phyloP scores from a whole-genome alignment of 768 basidiomycete species.

The Tephrocybe sp. region DNA sequence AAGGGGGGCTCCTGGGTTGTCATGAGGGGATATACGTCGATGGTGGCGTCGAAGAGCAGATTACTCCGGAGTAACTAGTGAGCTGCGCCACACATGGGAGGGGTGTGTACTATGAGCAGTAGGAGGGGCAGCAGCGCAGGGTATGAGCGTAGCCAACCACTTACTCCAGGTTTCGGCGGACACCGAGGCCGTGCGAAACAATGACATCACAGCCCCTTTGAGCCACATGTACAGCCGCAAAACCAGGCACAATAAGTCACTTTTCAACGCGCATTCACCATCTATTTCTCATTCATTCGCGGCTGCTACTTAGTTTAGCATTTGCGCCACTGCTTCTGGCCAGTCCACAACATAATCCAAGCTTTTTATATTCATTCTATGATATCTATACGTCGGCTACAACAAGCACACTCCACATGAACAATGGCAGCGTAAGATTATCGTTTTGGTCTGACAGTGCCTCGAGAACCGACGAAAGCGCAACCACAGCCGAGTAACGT shows the following conservation, averaged over 20 bases:
- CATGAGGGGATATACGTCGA: constrained; percentile 3
- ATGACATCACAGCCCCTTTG: constrained; percentile 26
- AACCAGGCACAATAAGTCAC: not conserved
- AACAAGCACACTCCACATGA: constrained; percentile 88
- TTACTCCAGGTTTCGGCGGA: constrained; percentile 8
- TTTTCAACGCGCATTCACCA: too few species aligned
- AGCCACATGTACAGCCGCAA: too few species aligned
- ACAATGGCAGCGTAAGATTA: constrained; percentile 94
- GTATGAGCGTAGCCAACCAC: not conserved
- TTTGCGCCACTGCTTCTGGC: constrained; percentile 6
- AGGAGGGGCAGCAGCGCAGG: not conserved
- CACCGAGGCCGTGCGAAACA: constrained; percentile 28
- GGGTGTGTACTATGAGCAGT: not conserved
- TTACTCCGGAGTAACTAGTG: too few species aligned
- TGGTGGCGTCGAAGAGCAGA: not conserved
- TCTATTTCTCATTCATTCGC: too few species aligned
- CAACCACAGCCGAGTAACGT: constrained; percentile 64
- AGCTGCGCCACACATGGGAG: not conserved
- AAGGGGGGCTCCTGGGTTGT: not conserved
- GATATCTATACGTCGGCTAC: constrained; percentile 43
- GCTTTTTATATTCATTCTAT: not conserved
- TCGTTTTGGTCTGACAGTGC: constrained; percentile 96
- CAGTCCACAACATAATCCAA: not conserved
- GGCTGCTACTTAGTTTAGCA: not conserved
- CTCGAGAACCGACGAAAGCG: constrained; percentile 76